A percentile compares a stretch with the other conserved stretches of the same genome.
Conservation (phyloP, 1,284 basidiomycete species). For the Cryptococcus amylolentus region DNA sequence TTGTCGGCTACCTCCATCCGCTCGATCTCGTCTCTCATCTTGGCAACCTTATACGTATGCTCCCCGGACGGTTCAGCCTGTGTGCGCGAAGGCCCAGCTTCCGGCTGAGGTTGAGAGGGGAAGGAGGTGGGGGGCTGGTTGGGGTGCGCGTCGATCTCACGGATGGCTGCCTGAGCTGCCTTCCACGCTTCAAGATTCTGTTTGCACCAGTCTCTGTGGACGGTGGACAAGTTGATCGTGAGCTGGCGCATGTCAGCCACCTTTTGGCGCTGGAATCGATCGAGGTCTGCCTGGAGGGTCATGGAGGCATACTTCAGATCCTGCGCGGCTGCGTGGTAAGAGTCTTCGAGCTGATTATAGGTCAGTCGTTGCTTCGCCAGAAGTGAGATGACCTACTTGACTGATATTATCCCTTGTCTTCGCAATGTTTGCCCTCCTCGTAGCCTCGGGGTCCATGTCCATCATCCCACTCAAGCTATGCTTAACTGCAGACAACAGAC, state of each 20-base stretch:
- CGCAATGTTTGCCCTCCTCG: conserved; percentile 84
- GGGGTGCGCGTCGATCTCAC: conserved; percentile 81
- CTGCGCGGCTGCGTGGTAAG: conserved; percentile 78
- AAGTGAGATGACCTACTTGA: conserved; percentile 58
- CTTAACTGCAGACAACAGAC: conserved; percentile 84
- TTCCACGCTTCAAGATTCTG: conserved; percentile 98
- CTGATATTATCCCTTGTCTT: conserved; percentile 92
- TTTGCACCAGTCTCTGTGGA: conserved; percentile 92
- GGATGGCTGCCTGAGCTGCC: conserved; percentile 85
- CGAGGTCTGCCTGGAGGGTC: conserved; percentile 95
- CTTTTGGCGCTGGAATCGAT: conserved; percentile 97
- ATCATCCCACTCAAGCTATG: conserved; percentile 97
- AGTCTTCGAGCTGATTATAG: conserved; percentile 75
- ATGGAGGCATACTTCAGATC: conserved; percentile 93
- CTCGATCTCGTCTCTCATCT: conserved; percentile 32
- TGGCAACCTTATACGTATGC: conserved; percentile 8
- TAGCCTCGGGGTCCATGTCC: conserved; percentile 96
- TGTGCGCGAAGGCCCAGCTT: not conserved
- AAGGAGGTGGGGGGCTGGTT: conserved; percentile 54
- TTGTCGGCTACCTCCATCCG: conserved; percentile 31
- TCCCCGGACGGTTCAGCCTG: not conserved
- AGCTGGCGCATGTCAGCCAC: conserved; percentile 92
- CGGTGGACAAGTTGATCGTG: conserved; percentile 81
- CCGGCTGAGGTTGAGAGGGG: conserved; percentile 14
- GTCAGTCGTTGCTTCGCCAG: not conserved